These are phyloP conservation scores for Debaryomycetaceae sp. DNA, from an alignment of 1,139 yeast species.

Conservation along the genomic window DNA sequence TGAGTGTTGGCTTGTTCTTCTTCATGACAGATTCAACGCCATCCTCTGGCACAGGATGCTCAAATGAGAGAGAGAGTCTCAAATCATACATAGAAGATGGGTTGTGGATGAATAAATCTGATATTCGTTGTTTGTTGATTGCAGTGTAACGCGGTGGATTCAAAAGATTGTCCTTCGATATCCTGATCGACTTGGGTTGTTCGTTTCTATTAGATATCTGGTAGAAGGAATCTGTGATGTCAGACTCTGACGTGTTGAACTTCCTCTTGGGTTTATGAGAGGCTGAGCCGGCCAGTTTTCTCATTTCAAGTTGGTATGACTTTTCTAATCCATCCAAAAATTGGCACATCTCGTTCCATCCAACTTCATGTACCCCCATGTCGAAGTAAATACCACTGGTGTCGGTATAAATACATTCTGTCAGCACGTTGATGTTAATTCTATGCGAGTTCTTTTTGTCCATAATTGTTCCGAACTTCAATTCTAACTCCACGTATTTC, in stretches of 20 bases:
- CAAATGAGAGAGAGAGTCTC: conserved; percentile 71
- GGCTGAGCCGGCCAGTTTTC: conserved; percentile 15
- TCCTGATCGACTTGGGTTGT: conserved; percentile 59
- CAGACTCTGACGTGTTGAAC: conserved; percentile 39
- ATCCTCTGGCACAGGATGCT: conserved; percentile 64
- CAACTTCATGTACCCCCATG: conserved; percentile 67
- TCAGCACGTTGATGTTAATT: conserved; percentile 65
- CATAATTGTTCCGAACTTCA: conserved; percentile 75
- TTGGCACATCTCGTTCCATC: conserved; percentile 57
- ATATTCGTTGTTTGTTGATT: conserved; percentile 68
- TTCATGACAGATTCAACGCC: conserved; percentile 39
- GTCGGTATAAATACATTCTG: conserved; percentile 67
- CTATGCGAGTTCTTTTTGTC: conserved; percentile 65
- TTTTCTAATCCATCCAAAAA: conserved; percentile 56
- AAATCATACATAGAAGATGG: conserved; percentile 80
- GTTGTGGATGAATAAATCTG: conserved; percentile 66
- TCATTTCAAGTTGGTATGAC: conserved; percentile 39
- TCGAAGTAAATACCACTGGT: conserved; percentile 60
- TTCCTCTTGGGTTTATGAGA: conserved; percentile 35
- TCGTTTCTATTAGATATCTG: conserved; percentile 40
- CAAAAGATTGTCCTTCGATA: conserved; percentile 56
- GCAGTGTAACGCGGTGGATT: conserved; percentile 66
- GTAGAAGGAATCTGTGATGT: conserved; percentile 40
- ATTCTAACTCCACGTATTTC: conserved; percentile 69
- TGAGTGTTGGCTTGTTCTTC: conserved; percentile 44